Evolutionary conservation across 2,329 filamentous ascomycete species (phyloP), one percentile per base, ranked within the genome.

Genomic region (Cephalotrichum gorgonifer): DNA sequence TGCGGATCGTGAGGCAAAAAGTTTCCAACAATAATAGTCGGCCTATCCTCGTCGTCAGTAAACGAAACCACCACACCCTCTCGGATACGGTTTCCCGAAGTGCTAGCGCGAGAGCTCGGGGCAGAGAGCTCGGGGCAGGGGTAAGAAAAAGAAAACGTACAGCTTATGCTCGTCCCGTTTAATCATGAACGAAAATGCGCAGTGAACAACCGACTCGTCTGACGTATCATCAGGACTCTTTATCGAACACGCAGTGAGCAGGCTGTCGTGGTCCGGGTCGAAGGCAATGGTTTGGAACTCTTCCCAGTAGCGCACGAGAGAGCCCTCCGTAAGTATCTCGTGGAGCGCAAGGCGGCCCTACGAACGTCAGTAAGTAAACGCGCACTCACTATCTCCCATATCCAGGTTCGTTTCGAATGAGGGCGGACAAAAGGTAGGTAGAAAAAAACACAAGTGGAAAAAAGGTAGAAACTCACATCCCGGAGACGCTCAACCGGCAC

Each of bases 211-310:
- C 20, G 85, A 79, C 48, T 85, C 79, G 42, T 80, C 79, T 3
- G 83, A 81, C 52, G 77, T 77, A 46, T 81, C 74, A 54, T 81
- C 79, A 3, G 87, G 90, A 56, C 83, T 90, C 66, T 95, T 95
- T 53, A 98, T 70, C 11, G 87, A 85, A 63, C 93, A 98, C 55
- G 87, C 91, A 22, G 93, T 98, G 56, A 98, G 73, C 59, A 98
- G 88, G 22, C 91, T 94, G 64, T 98, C 95, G 62, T 97, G 93
- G 9, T 81, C 83, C 50, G 85, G 81, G 62, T 98, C 93, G 65
- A 98, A 98, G 9, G 93, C 94, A 58, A 98, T 97, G 5, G 89
- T 91, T 46, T 91, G 90, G 61, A 98, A 98, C 60, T 98, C 95
- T 67, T 98, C 93, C 93, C 93, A 98, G 61, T 98, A 98, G 58